These are phyloP conservation scores for Thelephora aurantiotincta DNA, from an alignment of 768 basidiomycete genomes.

Conservation along the genomic window DNA sequence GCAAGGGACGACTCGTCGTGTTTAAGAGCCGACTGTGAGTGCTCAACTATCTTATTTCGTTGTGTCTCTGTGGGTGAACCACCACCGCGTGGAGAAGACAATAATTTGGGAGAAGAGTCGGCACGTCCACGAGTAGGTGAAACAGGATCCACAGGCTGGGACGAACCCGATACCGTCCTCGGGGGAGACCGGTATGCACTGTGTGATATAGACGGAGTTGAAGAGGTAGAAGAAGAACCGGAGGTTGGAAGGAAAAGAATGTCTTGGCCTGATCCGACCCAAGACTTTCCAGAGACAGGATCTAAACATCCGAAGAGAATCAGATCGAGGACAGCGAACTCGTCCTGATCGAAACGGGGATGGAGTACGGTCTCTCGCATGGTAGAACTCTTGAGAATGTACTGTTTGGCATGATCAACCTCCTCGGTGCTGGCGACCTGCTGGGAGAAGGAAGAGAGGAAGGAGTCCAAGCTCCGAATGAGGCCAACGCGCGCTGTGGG, in stretches of 20 bases:
- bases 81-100: too few species aligned
- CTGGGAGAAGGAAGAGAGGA: slow-evolving; percentile 21
- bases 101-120: too few species aligned
- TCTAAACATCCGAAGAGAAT: background rate
- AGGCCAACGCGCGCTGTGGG: slow-evolving; percentile 14
- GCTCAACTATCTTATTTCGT: too few species aligned
- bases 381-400: slow-evolving; percentile 15
- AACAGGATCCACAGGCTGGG: too few species aligned
- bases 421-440: slow-evolving; percentile 4
- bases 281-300: background rate
- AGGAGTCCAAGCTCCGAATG: slow-evolving; percentile 23
- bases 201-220: too few species aligned
- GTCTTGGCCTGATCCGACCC: background rate
- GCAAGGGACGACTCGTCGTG: too few species aligned
- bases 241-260: background rate
- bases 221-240: background rate
- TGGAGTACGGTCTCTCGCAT: slow-evolving; percentile 11
- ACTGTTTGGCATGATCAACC: slow-evolving; percentile 14
- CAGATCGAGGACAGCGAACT: background rate
- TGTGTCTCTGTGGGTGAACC: too few species aligned
- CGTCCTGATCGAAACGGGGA: background rate
- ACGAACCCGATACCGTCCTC: too few species aligned
- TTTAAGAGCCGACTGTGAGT: too few species aligned
- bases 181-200: too few species aligned
- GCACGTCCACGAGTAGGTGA: too few species aligned